Evolutionary conservation across 208 protist species (phyloP).

Genomic region (Trypanosoma melophagium): DNA sequence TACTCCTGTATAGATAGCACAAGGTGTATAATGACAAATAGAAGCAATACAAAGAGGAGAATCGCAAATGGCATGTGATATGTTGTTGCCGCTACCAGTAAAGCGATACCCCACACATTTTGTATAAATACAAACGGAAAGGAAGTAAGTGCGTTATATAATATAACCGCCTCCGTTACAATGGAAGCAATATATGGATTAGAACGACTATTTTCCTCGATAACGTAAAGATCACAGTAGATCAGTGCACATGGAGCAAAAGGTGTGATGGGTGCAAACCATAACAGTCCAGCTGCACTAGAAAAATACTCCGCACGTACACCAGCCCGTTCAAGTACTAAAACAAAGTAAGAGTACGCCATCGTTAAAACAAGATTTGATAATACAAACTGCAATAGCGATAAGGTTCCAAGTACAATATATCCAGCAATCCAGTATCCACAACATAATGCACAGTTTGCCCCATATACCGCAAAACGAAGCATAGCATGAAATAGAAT

Average conservation of each 20-base stretch:
- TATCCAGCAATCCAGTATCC: constrained; percentile 66
- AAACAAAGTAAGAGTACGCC: constrained; percentile 49
- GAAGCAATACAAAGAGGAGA: constrained; percentile 42
- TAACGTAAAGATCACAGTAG: constrained; percentile 53
- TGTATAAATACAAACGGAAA: constrained; percentile 58
- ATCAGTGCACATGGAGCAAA: constrained; percentile 58
- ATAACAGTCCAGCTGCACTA: constrained; percentile 41
- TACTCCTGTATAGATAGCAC: constrained; percentile 45
- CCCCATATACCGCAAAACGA: constrained; percentile 52
- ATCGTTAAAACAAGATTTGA: constrained; percentile 53
- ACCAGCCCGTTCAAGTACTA: constrained; percentile 29
- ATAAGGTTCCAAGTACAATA: constrained; percentile 47
- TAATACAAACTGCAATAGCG: constrained; percentile 46
- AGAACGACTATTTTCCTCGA: constrained; percentile 10
- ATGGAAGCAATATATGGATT: constrained; percentile 1
- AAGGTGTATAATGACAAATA: constrained; percentile 40
- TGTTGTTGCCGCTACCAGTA: constrained; percentile 48
- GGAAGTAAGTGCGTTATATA: constrained; percentile 55
- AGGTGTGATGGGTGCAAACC: constrained; percentile 56
- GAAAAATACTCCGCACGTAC: constrained; percentile 27
- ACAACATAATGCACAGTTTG: constrained; percentile 64
- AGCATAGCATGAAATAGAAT: constrained; percentile 40
- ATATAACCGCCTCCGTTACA: constrained; percentile 36
- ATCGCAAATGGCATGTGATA: constrained; percentile 65
- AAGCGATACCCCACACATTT: constrained; percentile 47